Evolutionary conservation across 2,329 filamentous ascomycete genomes (phyloP), one percentile per base, ranked within the genome.

Genomic region (Paramyrothecium roridum): DNA sequence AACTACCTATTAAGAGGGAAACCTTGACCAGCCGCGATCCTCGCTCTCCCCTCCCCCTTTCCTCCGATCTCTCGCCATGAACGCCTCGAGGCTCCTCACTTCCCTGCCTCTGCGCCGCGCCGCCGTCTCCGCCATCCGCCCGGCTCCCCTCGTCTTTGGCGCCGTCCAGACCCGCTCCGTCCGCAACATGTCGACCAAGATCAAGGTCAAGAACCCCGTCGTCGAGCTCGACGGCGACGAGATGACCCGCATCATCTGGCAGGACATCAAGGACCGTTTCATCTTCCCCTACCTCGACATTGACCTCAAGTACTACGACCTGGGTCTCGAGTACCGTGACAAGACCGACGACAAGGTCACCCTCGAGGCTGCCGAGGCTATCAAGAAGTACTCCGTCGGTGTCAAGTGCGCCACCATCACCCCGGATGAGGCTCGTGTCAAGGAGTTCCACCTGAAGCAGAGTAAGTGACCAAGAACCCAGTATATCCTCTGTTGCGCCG

Each of bases 401-500:
- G 91, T 99, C 80, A 99, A 99, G 84, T 99, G 95, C 76, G 95
- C 95, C 63, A 99, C 95, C 73, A 99, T 99, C 79, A 99, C 95
- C 47, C 95, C 95, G 43, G 95, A 99, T 73, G 95, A 99, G 84
- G 89, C 86, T 61, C 89, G 95, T 73, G 93, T 99, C 30, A 84
- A 98, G 81, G 95, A 98, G 78, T 99, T 98, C 78, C 93, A 97
- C 73, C 85, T 99, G 66, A 99, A 98, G 89, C 88, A 98, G 81
- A 98, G 89, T 93, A 78, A 75, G 87, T 30, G 10, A 10, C 10
- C 26, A 30, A 30, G 6, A 30, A 30, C 26, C 10, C 4, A 30
- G 6, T 6, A 4, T 30, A 6, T 6, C 26, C 26, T 30, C 26
- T 30, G n/a, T n/a, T n/a, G n/a, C n/a, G n/a, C n/a, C n/a, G n/a